phyloP scores from a whole-genome alignment of 768 basidiomycete species.

The Lentinus brumalis region DNA sequence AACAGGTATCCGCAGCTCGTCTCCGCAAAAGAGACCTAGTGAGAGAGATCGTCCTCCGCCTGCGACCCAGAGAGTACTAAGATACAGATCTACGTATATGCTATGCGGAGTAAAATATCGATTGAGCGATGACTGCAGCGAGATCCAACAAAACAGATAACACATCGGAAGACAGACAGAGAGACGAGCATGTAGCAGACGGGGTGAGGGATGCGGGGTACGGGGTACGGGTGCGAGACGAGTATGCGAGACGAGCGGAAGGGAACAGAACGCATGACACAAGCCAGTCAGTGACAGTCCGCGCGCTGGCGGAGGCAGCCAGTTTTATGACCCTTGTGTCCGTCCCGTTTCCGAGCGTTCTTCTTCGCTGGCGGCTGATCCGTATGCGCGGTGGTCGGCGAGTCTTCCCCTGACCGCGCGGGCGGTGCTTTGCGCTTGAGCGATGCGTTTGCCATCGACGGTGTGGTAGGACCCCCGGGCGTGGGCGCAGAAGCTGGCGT shows the following conservation, averaged over 20 bases:
- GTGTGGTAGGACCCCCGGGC: constrained; percentile 28
- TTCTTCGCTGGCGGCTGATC: constrained; percentile 54
- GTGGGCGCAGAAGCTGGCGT: constrained; percentile 32
- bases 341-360: constrained; percentile 54
- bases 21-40: constrained; percentile 22
- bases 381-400: constrained; percentile 51
- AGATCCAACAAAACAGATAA: constrained; percentile 27
- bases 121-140: constrained; percentile 28
- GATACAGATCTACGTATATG: constrained; percentile 34
- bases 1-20: constrained; percentile 30
- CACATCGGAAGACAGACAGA: constrained; percentile 22
- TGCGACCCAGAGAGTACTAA: constrained; percentile 23
- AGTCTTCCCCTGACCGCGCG: constrained; percentile 37
- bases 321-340: constrained; percentile 39
- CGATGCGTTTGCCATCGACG: constrained; percentile 30
- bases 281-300: constrained; percentile 1
- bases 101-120: constrained; percentile 32
- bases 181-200: background rate
- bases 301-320: constrained; percentile 34
- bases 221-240: background rate
- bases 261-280: background rate
- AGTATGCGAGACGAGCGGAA: background rate
- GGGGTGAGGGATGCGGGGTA: background rate
- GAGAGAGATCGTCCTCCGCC: constrained; percentile 11
- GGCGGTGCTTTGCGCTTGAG: constrained; percentile 37